Evolutionary conservation across 1,284 basidiomycete species (phyloP).

Genomic region (Chondrostereum purpureum): DNA sequence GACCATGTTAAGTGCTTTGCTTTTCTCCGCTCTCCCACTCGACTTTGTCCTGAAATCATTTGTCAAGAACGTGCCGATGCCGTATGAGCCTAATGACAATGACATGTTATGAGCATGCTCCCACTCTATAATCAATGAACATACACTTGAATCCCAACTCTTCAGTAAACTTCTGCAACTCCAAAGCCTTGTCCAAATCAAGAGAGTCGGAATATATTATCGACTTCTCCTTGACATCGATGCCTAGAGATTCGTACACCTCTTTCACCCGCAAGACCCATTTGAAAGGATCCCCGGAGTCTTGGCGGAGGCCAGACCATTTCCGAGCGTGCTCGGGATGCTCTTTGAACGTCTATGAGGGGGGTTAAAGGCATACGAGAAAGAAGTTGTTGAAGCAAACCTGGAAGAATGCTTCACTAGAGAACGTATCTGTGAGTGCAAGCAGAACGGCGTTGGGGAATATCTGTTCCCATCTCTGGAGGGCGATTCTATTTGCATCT

Average conservation of each 20-base stretch:
- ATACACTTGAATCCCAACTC: conserved; percentile 70
- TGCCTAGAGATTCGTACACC: conserved; percentile 61
- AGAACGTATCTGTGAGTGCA: conserved; percentile 91
- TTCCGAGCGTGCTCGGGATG: conserved; percentile 55
- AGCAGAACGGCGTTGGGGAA: conserved; percentile 61
- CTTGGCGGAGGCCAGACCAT: conserved; percentile 86
- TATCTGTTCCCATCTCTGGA: conserved; percentile 80
- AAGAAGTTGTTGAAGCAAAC: conserved; percentile 26
- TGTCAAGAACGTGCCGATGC: conserved; percentile 87
- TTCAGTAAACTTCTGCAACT: conserved; percentile 66
- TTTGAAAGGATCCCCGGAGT: conserved; percentile 80
- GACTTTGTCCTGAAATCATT: conserved; percentile 74
- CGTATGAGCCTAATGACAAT: conserved; percentile 63
- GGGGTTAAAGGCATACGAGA: neutral
- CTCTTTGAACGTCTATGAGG: conserved; percentile 49
- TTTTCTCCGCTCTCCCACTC: conserved; percentile 50
- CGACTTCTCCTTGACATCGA: conserved; percentile 59
- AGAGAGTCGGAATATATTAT: conserved; percentile 84
- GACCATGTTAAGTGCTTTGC: conserved; percentile 86
- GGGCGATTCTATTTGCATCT: conserved; percentile 63
- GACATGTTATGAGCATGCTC: too few relatives aligned
- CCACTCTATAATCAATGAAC: too few relatives aligned
- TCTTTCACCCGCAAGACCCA: conserved; percentile 71
- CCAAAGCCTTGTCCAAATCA: conserved; percentile 64
- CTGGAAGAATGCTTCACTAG: conserved; percentile 77